Evolutionary conservation across 306 rosid species (phyloP), one percentile per base, ranked within the genome.

Genomic region (Prunus davidiana): DNA sequence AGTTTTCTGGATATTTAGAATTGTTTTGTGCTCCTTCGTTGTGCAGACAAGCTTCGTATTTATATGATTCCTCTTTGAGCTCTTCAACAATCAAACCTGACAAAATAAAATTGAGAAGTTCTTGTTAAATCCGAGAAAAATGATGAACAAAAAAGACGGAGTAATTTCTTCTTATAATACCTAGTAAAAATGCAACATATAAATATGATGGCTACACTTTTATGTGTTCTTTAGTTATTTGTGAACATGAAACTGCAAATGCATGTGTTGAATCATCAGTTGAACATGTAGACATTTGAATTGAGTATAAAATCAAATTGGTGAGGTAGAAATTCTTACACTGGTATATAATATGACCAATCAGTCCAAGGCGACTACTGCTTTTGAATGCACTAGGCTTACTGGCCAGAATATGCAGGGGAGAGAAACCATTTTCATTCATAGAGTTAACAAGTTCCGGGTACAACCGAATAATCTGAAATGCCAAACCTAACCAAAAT

Each of bases 351-450:
- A 80, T n/a, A 6, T 47, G 67, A 51, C 69, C 79, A 27, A 47
- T 25, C 28, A 55, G 27, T 1, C 80, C 71, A 0, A 80, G 57
- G 3, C 58, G 71, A 58, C 60, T 50, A 54, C 67, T 62, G 60
- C 83, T 80, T n/a, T 75, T 51, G 75, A 80, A 80, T 24, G 83
- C 83, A 61, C 52, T 51, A 10, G 83, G 76, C 41, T 74, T 80
- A n/a, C 56, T 50, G 8, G 79, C 83, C 19, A 74, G 70, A 74
- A 74, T 50, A 41, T 75, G 79, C 67, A 75, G 76, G 2, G 83
- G 83, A 49, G 80, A 74, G 6, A 24, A 25, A 74, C 83, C 83
- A n/a, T 80, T 15, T 24, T 22, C 67, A 20, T 80, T 80, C 3
- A 67, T 51, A 34, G 76, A 70, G 75, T 80, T 76, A 12, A 27